Base-by-base conservation (phyloP, 208 protist species). In the Dictyostelium gargantuum region DNA sequence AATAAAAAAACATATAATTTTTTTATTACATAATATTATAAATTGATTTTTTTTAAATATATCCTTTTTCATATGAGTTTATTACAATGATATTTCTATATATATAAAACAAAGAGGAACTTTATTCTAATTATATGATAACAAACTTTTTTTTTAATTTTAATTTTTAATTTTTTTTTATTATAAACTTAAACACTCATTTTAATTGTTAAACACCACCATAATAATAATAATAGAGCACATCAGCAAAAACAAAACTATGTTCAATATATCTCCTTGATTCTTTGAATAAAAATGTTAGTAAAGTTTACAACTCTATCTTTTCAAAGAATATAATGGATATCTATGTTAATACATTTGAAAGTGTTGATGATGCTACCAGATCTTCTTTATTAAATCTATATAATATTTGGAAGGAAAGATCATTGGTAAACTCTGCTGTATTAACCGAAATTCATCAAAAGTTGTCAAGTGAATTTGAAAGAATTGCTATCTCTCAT, bases 251-350 rank as follows among this genome's bases (percentile, higher is more conserved):
- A 42, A 70, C 75, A 63, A 86, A 54, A 68, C 13, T 89, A 61
- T 42, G 38, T 68, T 40, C 58, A 50, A 35, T 89, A 11, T 89
- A 89, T 52, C 13, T 89, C 0, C 19, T 89, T 1, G 82, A 89
- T 35, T 89, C 82, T 5, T 72, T 89, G 8, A 89, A 48, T 23
- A 89, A 89, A 42, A 89, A 89, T 77, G 68, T 89, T 11, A 42
- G 26, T 5, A 89, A 44, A 26, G 42, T 66, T 5, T 89, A 89
- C 21, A 76, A 61, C 23, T 19, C n/a, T 4, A 52, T 89, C 21
- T 89, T 89, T 50, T 42, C 46, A 32, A 38, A 35, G 3, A 61
- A 89, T n/a, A 58, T 89, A 52, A 68, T 89, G 23, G 29, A 61
- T 40, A 77, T 32, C 0, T 89, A 61, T 50, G 44, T 74, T n/a